These are phyloP conservation scores for Candida labiduridarum DNA, from an alignment of 1,139 yeast genomes.

Conservation along the genomic window DNA sequence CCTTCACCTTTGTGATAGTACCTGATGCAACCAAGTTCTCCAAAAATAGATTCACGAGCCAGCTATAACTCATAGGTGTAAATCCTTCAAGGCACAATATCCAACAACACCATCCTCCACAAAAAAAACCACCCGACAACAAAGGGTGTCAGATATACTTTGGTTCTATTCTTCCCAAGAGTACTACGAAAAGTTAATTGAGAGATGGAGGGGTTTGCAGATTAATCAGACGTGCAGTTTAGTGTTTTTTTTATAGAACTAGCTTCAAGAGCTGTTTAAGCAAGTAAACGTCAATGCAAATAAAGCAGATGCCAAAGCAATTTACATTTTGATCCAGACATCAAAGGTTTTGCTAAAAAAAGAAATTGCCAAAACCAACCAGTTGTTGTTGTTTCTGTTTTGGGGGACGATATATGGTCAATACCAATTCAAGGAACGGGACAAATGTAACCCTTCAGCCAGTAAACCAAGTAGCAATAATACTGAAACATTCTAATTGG, in stretches of 20 bases:
- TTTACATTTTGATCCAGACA: background rate
- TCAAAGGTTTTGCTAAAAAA: background rate
- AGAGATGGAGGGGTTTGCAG: background rate
- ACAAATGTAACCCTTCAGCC: background rate
- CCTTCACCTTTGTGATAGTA: background rate
- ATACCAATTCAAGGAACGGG: background rate
- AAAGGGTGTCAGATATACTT: no score
- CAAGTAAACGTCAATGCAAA: background rate
- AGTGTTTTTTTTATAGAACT: background rate
- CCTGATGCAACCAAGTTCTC: slow-evolving; percentile 3
- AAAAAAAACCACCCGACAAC: background rate
- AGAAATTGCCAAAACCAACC: background rate
- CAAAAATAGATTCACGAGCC: background rate
- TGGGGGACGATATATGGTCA: background rate
- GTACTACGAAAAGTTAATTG: background rate
- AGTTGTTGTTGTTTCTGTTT: background rate
- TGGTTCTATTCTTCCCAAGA: no score
- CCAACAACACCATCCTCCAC: background rate
- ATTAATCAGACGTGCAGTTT: background rate
- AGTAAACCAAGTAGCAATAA: background rate
- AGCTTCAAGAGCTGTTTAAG: background rate
- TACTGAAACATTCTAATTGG: background rate
- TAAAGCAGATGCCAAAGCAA: background rate
- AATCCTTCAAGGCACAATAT: background rate
- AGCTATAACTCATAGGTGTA: background rate